phyloP scores from a whole-genome alignment of 2,329 filamentous ascomycete genomes.

The Cyphellophora europaea region DNA sequence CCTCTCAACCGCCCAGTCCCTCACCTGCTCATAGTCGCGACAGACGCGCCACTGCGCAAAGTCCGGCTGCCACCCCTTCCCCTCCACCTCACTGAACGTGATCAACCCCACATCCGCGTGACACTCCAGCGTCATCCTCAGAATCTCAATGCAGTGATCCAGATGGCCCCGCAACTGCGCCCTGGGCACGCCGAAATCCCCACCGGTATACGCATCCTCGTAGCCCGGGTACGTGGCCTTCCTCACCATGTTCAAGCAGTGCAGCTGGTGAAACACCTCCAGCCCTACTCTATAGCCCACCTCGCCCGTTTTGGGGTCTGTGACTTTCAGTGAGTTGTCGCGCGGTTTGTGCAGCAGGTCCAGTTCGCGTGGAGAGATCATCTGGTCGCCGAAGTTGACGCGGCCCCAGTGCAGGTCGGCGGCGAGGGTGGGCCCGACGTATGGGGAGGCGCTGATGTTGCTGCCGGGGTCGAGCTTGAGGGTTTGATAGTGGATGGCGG shows the following conservation, averaged over 20 bases:
- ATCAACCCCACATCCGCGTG: constrained; percentile 47
- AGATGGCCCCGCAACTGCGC: constrained; percentile 35
- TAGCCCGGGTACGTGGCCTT: constrained; percentile 43
- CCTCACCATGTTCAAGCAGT: constrained; percentile 41
- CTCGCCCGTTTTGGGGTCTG: constrained; percentile 46
- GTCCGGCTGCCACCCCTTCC: too few relatives aligned
- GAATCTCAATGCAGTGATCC: constrained; percentile 47
- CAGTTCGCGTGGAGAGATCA: too few relatives aligned
- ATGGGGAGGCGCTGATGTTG: too few relatives aligned
- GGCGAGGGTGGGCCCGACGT: too few relatives aligned
- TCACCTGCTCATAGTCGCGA: too few relatives aligned
- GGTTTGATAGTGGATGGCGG: too few relatives aligned
- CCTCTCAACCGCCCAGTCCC: too few relatives aligned
- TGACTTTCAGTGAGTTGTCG: constrained; percentile 45
- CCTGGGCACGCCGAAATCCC: constrained; percentile 37
- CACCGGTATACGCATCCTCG: constrained; percentile 27
- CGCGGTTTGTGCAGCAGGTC: too few relatives aligned
- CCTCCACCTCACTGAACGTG: constrained; percentile 38
- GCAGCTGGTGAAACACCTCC: constrained; percentile 50
- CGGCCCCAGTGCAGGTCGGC: too few relatives aligned
- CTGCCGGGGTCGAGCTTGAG: too few relatives aligned
- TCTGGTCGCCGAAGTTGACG: too few relatives aligned
- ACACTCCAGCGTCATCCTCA: constrained; percentile 46
- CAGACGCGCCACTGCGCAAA: too few relatives aligned
- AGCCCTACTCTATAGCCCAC: constrained; percentile 51